phyloP scores from a whole-genome alignment of 495 filamentous ascomycete genomes.

The Neurospora tetrasperma region DNA sequence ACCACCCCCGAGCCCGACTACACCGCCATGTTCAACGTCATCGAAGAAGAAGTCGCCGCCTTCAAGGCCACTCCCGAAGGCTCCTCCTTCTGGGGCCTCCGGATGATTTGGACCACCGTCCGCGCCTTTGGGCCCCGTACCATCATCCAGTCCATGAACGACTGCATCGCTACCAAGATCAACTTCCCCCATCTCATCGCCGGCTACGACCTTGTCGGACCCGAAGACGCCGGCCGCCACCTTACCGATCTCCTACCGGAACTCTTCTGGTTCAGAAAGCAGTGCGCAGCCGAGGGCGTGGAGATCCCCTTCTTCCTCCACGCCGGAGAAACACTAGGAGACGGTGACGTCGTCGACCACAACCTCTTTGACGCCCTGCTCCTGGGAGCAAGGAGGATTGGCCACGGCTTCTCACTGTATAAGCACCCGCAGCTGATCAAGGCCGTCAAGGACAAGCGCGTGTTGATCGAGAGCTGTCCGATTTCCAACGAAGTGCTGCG shows the following conservation, averaged over 20 bases:
- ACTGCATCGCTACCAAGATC: slow-evolving; percentile 71
- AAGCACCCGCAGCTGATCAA: slow-evolving; percentile 86
- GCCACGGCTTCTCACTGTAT: slow-evolving; percentile 77
- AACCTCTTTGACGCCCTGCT: slow-evolving; percentile 88
- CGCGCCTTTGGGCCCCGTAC: slow-evolving; percentile 50
- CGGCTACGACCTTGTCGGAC: slow-evolving; percentile 82
- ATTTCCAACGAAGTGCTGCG: slow-evolving; percentile 67
- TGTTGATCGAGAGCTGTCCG: slow-evolving; percentile 79
- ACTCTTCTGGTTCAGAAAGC: slow-evolving; percentile 85
- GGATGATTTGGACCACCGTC: slow-evolving; percentile 79
- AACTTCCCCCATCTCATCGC: slow-evolving; percentile 70
- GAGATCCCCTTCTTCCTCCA: slow-evolving; percentile 96
- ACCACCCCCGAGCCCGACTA: slow-evolving; percentile 53
- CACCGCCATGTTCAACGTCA: slow-evolving; percentile 53
- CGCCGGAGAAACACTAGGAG: slow-evolving; percentile 71
- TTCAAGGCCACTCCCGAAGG: slow-evolving; percentile 62
- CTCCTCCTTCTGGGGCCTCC: slow-evolving; percentile 67
- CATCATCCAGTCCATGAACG: slow-evolving; percentile 69
- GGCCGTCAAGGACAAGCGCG: slow-evolving; percentile 75
- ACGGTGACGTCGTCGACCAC: slow-evolving; percentile 63
- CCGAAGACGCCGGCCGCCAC: slow-evolving; percentile 68
- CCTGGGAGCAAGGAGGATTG: slow-evolving; percentile 78
- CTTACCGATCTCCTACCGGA: slow-evolving; percentile 69
- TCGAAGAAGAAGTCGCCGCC: slow-evolving; percentile 67
- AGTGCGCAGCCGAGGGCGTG: slow-evolving; percentile 64